These are phyloP conservation scores for Ambrosiella xylebori DNA, from an alignment of 2,329 filamentous ascomycete genomes.

Conservation along the genomic window DNA sequence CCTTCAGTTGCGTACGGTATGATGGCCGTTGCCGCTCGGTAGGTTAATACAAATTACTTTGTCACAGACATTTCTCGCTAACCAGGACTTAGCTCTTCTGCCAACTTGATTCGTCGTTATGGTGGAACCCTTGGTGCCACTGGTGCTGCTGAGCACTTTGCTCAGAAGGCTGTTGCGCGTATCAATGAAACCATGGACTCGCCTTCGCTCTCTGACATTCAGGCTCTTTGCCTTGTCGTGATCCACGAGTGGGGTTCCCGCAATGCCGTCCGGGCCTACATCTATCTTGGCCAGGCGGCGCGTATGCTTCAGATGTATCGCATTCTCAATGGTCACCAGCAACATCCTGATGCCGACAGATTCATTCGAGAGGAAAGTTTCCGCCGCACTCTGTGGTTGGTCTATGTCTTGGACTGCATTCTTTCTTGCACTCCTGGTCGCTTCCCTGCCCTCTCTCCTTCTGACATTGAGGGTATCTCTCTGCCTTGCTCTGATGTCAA, in stretches of 20 bases:
- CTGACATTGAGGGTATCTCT: slow-evolving; percentile 37
- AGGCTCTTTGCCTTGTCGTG: slow-evolving; percentile 41
- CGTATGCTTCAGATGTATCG: slow-evolving; percentile 49
- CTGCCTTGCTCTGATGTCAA: slow-evolving; percentile 44
- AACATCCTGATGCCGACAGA: slow-evolving; percentile 34
- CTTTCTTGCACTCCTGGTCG: slow-evolving; percentile 44
- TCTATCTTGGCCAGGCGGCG: slow-evolving; percentile 44
- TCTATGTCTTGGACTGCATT: slow-evolving; percentile 46
- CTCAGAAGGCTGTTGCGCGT: slow-evolving; percentile 36
- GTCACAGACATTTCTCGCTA: slow-evolving; percentile 3
- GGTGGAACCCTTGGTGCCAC: slow-evolving; percentile 33
- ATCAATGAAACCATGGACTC: slow-evolving; percentile 43
- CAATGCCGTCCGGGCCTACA: slow-evolving; percentile 44
- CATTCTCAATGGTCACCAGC: slow-evolving; percentile 38
- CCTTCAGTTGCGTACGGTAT: slow-evolving; percentile 40
- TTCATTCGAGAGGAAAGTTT: slow-evolving; percentile 45
- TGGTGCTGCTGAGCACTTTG: slow-evolving; percentile 40
- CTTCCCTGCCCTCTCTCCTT: slow-evolving; percentile 35
- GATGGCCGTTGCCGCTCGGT: slow-evolving; percentile 40
- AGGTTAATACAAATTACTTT: slow-evolving; percentile 19
- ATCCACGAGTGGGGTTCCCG: slow-evolving; percentile 47
- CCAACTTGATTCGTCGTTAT: slow-evolving; percentile 39
- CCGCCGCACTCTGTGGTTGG: slow-evolving; percentile 43
- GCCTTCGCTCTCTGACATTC: slow-evolving; percentile 42
- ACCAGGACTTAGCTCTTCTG: slow-evolving; percentile 30